phyloP scores from a whole-genome alignment of 192 early-diverging fungal species.

The Thamnidium elegans region DNA sequence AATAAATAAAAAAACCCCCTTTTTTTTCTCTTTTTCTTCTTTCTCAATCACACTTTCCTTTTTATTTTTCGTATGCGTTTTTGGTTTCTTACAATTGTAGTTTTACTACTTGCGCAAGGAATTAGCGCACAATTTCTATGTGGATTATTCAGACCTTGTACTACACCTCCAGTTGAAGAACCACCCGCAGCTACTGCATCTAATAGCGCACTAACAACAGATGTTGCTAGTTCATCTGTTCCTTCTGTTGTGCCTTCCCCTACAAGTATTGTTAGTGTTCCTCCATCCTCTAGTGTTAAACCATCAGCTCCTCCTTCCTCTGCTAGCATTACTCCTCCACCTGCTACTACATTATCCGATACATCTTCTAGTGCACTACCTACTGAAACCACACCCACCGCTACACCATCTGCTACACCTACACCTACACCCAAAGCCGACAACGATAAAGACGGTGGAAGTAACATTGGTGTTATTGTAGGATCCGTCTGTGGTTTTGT shows the following conservation, averaged over 20 bases:
- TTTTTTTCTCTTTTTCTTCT: neutral
- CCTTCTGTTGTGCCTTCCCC: neutral
- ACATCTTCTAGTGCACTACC: neutral
- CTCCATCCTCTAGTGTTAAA: neutral
- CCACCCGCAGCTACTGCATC: conserved; percentile 6
- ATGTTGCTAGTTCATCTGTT: neutral
- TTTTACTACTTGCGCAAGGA: too few relatives aligned
- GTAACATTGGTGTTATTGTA: conserved; percentile 33
- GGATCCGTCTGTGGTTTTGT: conserved; percentile 39
- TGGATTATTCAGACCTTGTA: too few relatives aligned
- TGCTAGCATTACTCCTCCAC: too few relatives aligned
- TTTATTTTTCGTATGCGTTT: neutral
- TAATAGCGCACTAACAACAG: neutral
- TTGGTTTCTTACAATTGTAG: too few relatives aligned
- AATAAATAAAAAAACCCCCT: neutral
- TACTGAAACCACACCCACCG: neutral
- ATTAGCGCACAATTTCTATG: too few relatives aligned
- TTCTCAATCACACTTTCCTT: too few relatives aligned
- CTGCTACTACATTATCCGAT: too few relatives aligned
- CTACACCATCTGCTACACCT: neutral
- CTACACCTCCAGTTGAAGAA: neutral
- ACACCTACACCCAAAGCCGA: neutral
- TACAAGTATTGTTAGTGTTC: neutral
- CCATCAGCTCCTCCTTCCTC: neutral
- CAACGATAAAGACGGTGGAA: neutral